Evolutionary conservation across 768 basidiomycete species (phyloP), one percentile per base, ranked within the genome.

Genomic region (Phylloporus rhodoxanthus): DNA sequence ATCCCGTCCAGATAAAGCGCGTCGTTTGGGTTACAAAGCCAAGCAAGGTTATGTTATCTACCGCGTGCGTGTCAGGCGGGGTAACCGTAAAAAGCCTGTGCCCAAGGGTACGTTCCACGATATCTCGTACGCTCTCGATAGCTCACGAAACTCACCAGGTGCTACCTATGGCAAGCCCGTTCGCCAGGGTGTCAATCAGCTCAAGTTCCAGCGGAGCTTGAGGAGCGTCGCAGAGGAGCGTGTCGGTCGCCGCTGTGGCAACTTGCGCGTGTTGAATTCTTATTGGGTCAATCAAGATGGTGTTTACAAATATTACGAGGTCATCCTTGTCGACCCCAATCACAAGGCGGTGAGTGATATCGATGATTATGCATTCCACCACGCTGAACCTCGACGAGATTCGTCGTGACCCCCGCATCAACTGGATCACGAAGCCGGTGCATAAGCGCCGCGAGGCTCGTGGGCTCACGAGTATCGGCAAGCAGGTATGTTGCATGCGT

Each of bases 281-380:
- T 98, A 98, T 81, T 99, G 96, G 96, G 76, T 99, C 66, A 98
- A 98, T 75, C 92, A 95, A 74, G 93, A 97, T 67, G 92, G 93
- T 72, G 90, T 96, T 26, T 96, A 95, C 83, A 96, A 95, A 71
- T 97, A 96, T 78, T 99, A 84, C 75, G 96, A 99, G 70, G 91
- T 99, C 64, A 98, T 99, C 69, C 82, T 96, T 57, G 94, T 99
- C 51, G 96, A 99, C 66, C 92, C 92, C 52, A 84, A 68, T 67
- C 91, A 95, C 77, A 94, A 92, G 68, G 91, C 89, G 62, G 91
- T 93, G 67, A 63, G 91, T 72, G 21, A 17, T 28, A 13, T 32
- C n/a, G n/a, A 29, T 11, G 26, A 26, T 45, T 17, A 43, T 38
- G 44, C 25, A 30, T 39, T 1, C 39, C 20, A 43, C 28, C 25